A percentile compares a stretch with the other conserved stretches of the same genome.
Conservation (phyloP, 352 stramenopile genomes). For the Phytophthora tubulina region DNA sequence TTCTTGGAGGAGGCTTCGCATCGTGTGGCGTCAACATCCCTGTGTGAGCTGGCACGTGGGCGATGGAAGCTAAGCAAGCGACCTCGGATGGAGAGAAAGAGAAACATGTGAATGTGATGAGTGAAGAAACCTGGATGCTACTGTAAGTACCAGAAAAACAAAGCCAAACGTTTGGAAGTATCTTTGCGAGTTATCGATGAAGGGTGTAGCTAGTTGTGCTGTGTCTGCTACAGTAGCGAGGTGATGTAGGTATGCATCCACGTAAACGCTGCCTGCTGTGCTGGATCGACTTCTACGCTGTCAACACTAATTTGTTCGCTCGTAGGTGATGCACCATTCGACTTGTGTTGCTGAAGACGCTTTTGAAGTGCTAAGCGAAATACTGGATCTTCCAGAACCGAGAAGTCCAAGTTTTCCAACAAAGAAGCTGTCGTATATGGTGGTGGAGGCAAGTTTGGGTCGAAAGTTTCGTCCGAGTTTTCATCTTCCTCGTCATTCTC, state of each 20-base stretch:
- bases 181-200: conserved; percentile 1
- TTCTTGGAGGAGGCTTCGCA: conserved; percentile 39
- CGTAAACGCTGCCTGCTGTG: conserved; percentile 29
- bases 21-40: conserved; percentile 18
- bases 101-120: conserved; percentile 48
- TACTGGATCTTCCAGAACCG: conserved; percentile 47
- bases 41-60: conserved; percentile 18
- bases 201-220: conserved; percentile 2
- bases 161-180: conserved; percentile 41
- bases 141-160: conserved; percentile 43
- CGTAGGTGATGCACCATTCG: neutral
- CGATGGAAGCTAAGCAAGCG: conserved; percentile 24
- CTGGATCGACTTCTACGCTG: neutral
- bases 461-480: conserved; percentile 24
- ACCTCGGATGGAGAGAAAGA: conserved; percentile 36
- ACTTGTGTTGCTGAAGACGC: conserved; percentile 21
- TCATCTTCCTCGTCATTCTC: conserved; percentile 52
- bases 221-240: conserved; percentile 28
- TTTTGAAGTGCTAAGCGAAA: conserved; percentile 56
- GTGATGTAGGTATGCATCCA: conserved; percentile 43
- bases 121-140: conserved; percentile 40
- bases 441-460: conserved; percentile 35
- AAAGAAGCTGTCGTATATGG: conserved; percentile 33
- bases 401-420: conserved; percentile 25
- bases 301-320: conserved; percentile 8